Percentiles rank a stretch among this genome's conserved stretches.
Evolutionary conservation across 306 rosid genomes (phyloP).

Genomic region (Fragaria iinumae): DNA sequence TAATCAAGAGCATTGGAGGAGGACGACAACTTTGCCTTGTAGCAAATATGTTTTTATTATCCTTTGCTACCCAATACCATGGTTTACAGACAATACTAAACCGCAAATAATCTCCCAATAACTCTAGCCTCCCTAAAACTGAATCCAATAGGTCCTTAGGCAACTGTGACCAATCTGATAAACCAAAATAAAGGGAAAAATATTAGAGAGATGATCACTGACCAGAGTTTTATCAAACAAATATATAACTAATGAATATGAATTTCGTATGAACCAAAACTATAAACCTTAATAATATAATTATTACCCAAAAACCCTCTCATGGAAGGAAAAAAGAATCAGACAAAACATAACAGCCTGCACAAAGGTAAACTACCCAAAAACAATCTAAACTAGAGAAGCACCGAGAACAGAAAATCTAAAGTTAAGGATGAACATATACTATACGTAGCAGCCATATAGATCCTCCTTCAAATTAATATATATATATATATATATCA

Average conservation of each 20-base stretch:
- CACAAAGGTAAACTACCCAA: too few relatives aligned
- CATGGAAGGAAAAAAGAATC: too few relatives aligned
- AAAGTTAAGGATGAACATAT: too few relatives aligned
- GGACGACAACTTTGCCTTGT: neutral
- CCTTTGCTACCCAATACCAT: neutral
- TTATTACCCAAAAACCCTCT: too few relatives aligned
- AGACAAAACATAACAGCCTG: too few relatives aligned
- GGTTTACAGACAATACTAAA: neutral
- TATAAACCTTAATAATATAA: too few relatives aligned
- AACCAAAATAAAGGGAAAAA: neutral
- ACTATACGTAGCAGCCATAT: too few relatives aligned
- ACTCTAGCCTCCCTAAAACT: neutral
- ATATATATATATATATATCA: too few relatives aligned
- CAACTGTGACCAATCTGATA: conserved; percentile 5
- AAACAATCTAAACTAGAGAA: too few relatives aligned
- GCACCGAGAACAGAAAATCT: too few relatives aligned
- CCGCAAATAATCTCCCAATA: neutral
- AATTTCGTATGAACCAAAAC: too few relatives aligned
- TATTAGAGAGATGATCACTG: neutral
- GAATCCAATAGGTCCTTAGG: neutral
- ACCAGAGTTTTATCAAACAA: neutral
- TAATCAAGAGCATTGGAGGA: neutral
- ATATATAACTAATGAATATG: neutral
- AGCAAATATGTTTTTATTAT: neutral
- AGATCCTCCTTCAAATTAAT: too few relatives aligned